Conservation (phyloP, 805 yeast genomes). For the Candida tallmaniae region DNA sequence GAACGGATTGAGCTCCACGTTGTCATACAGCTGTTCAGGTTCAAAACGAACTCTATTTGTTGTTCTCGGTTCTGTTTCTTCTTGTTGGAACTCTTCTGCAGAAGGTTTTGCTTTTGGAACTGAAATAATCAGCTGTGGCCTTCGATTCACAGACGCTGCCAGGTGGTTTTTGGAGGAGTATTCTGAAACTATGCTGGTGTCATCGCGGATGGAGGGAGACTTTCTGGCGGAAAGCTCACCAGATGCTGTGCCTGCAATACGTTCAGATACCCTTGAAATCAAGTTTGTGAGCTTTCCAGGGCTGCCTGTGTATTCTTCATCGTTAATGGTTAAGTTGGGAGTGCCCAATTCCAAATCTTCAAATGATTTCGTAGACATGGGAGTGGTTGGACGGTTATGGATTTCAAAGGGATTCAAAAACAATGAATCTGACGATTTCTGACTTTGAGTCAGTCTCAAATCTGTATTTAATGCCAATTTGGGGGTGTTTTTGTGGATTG, state of each 20-base stretch:
- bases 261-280: conserved; percentile 26
- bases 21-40: neutral
- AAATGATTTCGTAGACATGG: conserved; percentile 5
- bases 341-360: conserved; percentile 19
- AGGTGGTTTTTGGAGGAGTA: conserved; percentile 1
- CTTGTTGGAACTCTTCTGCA: conserved; percentile 6
- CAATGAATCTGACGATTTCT: neutral
- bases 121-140: conserved; percentile 1
- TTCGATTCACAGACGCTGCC: conserved; percentile 5
- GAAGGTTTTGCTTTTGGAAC: conserved; percentile 6
- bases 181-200: neutral
- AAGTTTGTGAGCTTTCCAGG: conserved; percentile 22
- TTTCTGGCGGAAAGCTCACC: conserved; percentile 4
- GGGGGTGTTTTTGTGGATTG: conserved; percentile 6
- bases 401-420: conserved; percentile 5
- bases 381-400: conserved; percentile 4
- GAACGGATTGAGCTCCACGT: neutral
- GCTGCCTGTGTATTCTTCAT: conserved; percentile 11
- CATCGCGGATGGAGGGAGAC: conserved; percentile 3
- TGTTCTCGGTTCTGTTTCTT: neutral
- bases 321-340: conserved; percentile 9
- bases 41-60: neutral
- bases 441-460: conserved; percentile 1
- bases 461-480: conserved; percentile 17
- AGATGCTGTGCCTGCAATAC: conserved; percentile 29